Evolutionary conservation across 2,329 filamentous ascomycete species (phyloP), one percentile per base, ranked within the genome.

Genomic region (Exophiala aquamarina): DNA sequence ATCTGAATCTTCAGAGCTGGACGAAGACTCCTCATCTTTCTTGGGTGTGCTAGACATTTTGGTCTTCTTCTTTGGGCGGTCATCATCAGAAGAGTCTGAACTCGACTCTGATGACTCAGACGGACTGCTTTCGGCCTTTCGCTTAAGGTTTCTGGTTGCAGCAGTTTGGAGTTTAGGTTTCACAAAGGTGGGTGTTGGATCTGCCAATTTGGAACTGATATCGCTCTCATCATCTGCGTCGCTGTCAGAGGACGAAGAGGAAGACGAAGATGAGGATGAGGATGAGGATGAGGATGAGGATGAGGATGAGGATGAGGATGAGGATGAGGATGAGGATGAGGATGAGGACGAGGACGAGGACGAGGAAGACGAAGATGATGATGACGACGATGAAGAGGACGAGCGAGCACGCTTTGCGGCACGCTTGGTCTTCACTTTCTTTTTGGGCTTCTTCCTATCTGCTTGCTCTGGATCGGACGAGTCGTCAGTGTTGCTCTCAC

Each of bases 121-220:
- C 8, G 67, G 73, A 54, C 65, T 70, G 8, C 67, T 66, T 40
- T 68, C 66, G 6, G 78, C 78, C 69, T 85, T 84, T 47, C 81
- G 76, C 67, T 85, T 84, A 49, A 78, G 61, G 2, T 68, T 68
- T 21, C 77, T 76, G 7, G 59, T 61, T 15, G 44, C 43, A 18
- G 58, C 50, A 28, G 61, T 49, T 14, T 63, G 52, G 26, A 61
- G 59, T 8, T 73, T 26, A 6, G 23, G 23, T 26, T 26, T 26
- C 11, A 6, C 23, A 26, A 11, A 26, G 23, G n/a, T n/a, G n/a
- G 23, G 11, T 26, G 23, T 26, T 26, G 23, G 6, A 26, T 6
- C 6, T 26, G 23, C 11, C 11, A 11, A 26, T 6, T 52, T 14
- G 14, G n/a, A 13, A 20, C 45, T 31, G 61, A 51, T 4, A 5